Base-by-base conservation (phyloP, 768 basidiomycete genomes). In the Suillus placidus region DNA sequence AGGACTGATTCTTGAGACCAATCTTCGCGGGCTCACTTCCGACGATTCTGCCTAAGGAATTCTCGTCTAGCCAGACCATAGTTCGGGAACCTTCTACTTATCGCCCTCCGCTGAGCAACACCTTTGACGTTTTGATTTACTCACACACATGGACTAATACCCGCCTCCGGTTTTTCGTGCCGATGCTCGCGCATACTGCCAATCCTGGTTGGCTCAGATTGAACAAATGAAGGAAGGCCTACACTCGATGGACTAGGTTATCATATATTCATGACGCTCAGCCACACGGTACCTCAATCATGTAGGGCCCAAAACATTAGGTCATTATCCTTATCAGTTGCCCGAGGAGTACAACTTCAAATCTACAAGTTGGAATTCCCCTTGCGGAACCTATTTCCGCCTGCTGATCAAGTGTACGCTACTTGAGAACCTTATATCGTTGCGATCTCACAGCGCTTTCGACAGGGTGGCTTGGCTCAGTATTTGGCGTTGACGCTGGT, bases 331-430 rank as follows among this genome's bases (percentile, higher is more conserved):
- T 55, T 55, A 55, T 55, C 54, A 4, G 54, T 13, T 12, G 34
- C 54, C 54, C 54, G 54, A 55, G 54, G 54, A 55, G 20, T 7
- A 55, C 54, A 37, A 35, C 54, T 55, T 55, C 54, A n/a, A 35
- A 55, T 55, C 20, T n/a, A 35, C 32, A 55, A 20, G 34, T 54
- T 32, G 34, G 34, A 20, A 55, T 34, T 34, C 54, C 32, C 32
- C 20, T 55, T 34, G 20, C 54, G 35, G 34, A n/a, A 55, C 6
- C 34, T 55, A 55, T 55, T 35, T 55, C 54, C 34, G 54, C 20
- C 10, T 12, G 10, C 20, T 55, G 10, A 54, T 54, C 16, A 54
- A 54, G 26, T 52, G 26, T 2, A 8, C 26, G 14, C 51, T 16
- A 30, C 16, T 52, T 8, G 6, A 18, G 34, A 55, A 55, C 54